Conservation (phyloP, 129 eudicot genomes). For the Tagetes patula region DNA sequence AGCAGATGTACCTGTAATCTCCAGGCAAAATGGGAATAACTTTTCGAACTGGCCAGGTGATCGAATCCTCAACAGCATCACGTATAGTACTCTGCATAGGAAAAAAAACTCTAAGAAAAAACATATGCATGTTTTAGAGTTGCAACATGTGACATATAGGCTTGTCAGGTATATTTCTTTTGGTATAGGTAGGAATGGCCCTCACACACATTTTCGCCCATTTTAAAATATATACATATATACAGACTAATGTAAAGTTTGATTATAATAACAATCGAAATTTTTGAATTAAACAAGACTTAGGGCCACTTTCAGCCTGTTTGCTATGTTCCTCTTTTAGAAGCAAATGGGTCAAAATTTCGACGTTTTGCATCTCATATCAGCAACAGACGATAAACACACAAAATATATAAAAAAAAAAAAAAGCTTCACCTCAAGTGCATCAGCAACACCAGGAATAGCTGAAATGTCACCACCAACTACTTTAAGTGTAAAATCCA, state of each 20-base stretch:
- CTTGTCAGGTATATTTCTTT: neutral
- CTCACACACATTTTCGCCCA: neutral
- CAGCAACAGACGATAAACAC: neutral
- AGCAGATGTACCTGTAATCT: conserved; percentile 65
- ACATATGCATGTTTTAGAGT: conserved; percentile 5
- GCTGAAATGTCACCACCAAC: conserved; percentile 90
- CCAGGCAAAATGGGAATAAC: conserved; percentile 92
- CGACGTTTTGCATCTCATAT: conserved; percentile 16
- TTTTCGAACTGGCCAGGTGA: conserved; percentile 96
- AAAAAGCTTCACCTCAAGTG: conserved; percentile 67
- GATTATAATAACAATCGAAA: neutral
- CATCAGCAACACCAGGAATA: conserved; percentile 88
- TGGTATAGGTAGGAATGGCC: too few species aligned
- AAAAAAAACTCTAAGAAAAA: neutral
- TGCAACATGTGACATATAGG: neutral
- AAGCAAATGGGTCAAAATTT: neutral
- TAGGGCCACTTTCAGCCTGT: neutral
- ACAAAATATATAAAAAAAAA: conserved; percentile 6
- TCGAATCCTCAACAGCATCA: conserved; percentile 95
- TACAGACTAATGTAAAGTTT: neutral
- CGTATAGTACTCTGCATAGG: conserved; percentile 69
- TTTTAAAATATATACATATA: neutral
- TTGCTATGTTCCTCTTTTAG: neutral
- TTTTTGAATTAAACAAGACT: neutral
- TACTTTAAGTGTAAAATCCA: conserved; percentile 90